Conservation (phyloP, 805 yeast genomes). For the Middelhovenomyces tepae region DNA sequence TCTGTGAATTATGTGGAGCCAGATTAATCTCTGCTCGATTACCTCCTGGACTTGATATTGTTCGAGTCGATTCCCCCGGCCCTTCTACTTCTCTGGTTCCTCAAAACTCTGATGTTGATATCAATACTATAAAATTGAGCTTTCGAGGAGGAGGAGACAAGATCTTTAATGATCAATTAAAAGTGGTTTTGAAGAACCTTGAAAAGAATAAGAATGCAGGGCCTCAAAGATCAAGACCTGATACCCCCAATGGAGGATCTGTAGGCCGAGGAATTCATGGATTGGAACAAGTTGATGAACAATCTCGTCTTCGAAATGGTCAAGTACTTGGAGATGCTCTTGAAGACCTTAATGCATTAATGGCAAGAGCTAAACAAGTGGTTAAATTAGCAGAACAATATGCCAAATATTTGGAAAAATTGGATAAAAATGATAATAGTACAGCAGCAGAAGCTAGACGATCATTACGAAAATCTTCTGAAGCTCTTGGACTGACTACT, state of each 20-base stretch:
- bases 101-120: slow-evolving; percentile 6
- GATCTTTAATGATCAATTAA: slow-evolving; percentile 40
- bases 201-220: slow-evolving; percentile 24
- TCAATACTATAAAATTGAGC: slow-evolving; percentile 42
- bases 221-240: slow-evolving; percentile 2
- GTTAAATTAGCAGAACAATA: slow-evolving; percentile 41
- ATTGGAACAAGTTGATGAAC: slow-evolving; percentile 48
- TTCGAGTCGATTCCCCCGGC: slow-evolving; percentile 16
- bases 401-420: slow-evolving; percentile 21
- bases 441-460: slow-evolving; percentile 25
- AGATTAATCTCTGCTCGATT: slow-evolving; percentile 29
- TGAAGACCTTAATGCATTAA: slow-evolving; percentile 65
- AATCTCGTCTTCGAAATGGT: slow-evolving; percentile 49
- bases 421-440: slow-evolving; percentile 26
- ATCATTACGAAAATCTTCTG: slow-evolving; percentile 27
- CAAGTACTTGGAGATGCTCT: slow-evolving; percentile 57
- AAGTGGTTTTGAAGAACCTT: slow-evolving; percentile 38
- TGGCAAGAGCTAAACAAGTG: slow-evolving; percentile 71
- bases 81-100: slow-evolving; percentile 12
- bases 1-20: slow-evolving; percentile 85
- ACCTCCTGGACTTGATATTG: slow-evolving; percentile 19
- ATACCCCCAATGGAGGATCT: slow-evolving; percentile 5
- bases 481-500: slow-evolving; percentile 27
- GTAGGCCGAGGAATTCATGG: slow-evolving; percentile 56
- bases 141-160: slow-evolving; percentile 66